Conservation (phyloP, 345 rosid genomes). For the Trapa incisa region DNA sequence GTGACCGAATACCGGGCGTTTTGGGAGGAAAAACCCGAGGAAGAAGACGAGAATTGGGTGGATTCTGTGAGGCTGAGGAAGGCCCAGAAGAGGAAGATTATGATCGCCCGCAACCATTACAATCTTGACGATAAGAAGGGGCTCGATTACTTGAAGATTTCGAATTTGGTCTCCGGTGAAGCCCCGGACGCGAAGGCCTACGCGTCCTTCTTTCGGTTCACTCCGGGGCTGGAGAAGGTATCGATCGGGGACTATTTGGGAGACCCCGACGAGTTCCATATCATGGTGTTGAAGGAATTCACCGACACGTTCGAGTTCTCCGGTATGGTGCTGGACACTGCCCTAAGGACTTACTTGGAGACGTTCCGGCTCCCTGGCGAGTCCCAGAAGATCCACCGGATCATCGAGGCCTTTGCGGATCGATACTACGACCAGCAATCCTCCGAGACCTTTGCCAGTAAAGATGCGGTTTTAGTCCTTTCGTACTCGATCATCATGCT, state of each 20-base stretch:
- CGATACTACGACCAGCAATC: conserved; percentile 60
- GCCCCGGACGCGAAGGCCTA: conserved; percentile 41
- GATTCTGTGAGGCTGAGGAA: conserved; percentile 49
- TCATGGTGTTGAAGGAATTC: conserved; percentile 65
- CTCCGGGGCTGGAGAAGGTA: conserved; percentile 58
- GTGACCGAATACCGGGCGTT: conserved; percentile 53
- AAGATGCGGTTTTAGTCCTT: conserved; percentile 60
- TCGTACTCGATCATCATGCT: conserved; percentile 94
- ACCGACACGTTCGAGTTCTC: conserved; percentile 59
- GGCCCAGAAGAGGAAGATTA: conserved; percentile 61
- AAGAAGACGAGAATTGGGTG: conserved; percentile 52
- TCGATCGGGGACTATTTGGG: conserved; percentile 82
- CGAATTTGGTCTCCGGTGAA: conserved; percentile 50
- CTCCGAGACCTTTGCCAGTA: conserved; percentile 48
- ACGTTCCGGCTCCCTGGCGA: conserved; percentile 83
- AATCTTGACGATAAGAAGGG: conserved; percentile 79
- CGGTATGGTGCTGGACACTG: conserved; percentile 69
- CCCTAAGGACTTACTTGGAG: conserved; percentile 66
- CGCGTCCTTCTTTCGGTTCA: conserved; percentile 64
- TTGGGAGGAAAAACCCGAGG: conserved; percentile 57
- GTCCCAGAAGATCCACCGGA: conserved; percentile 76
- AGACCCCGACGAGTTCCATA: conserved; percentile 69
- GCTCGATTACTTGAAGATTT: conserved; percentile 57
- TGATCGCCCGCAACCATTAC: conserved; percentile 64
- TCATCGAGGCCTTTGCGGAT: conserved; percentile 74